phyloP scores from a whole-genome alignment of 2,329 filamentous ascomycete genomes.

The Aspergillus pseudonomiae region DNA sequence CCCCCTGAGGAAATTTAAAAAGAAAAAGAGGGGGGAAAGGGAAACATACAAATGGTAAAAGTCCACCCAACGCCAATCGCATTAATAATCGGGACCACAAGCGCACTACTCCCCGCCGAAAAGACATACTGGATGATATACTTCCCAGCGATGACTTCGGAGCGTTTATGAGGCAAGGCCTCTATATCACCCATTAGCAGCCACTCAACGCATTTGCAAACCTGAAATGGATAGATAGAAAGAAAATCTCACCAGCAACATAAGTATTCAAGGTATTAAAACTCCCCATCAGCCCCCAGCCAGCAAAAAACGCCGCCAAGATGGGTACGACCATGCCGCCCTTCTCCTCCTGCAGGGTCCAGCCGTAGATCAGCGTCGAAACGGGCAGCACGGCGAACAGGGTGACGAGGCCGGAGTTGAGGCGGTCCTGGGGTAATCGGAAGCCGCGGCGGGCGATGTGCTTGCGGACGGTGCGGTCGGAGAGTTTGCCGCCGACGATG shows the following conservation, averaged over 20 bases:
- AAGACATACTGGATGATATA: constrained; percentile 78
- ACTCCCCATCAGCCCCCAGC: constrained; percentile 71
- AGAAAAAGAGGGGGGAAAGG: constrained; percentile 38
- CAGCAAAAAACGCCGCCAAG: constrained; percentile 72
- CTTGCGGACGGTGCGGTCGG: constrained; percentile 66
- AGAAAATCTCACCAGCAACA: constrained; percentile 30
- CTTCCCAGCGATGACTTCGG: constrained; percentile 78
- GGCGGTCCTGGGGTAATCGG: constrained; percentile 69
- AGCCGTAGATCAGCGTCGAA: constrained; percentile 70
- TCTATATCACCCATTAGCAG: constrained; percentile 67
- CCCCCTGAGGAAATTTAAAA: too few species aligned
- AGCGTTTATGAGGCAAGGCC: constrained; percentile 53
- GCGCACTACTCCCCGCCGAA: constrained; percentile 69
- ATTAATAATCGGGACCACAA: constrained; percentile 71
- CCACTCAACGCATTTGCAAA: constrained; percentile 35
- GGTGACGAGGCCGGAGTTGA: constrained; percentile 62
- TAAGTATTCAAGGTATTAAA: constrained; percentile 79
- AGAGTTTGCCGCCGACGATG: constrained; percentile 69
- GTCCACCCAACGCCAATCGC: constrained; percentile 80
- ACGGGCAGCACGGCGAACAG: constrained; percentile 61
- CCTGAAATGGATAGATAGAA: background rate
- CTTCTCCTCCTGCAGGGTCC: constrained; percentile 58
- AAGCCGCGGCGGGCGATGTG: constrained; percentile 64
- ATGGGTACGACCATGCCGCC: constrained; percentile 64
- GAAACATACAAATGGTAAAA: constrained; percentile 64